These are phyloP conservation scores for Saccharum officinarum DNA, from an alignment of 176 grass and related monocot species.

Conservation along the genomic window DNA sequence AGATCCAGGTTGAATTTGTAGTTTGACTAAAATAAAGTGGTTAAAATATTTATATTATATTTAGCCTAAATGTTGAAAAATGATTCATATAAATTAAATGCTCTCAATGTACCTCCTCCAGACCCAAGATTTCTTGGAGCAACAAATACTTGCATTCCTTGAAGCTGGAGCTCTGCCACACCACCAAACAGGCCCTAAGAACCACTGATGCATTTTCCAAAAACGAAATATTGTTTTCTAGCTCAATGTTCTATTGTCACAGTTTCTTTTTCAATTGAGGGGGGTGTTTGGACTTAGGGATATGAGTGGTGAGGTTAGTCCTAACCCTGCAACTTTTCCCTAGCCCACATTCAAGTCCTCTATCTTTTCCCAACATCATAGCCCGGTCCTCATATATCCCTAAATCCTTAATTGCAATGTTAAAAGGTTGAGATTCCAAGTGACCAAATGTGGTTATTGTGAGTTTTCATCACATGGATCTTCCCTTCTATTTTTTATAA, in stretches of 20 bases:
- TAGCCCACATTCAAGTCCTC: neutral
- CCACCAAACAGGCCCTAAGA: neutral
- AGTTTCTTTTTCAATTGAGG: neutral
- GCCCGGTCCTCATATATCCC: neutral
- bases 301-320: neutral
- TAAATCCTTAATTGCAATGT: neutral
- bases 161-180: neutral
- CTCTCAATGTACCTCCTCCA: neutral
- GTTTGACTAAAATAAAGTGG: neutral
- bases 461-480: slow-evolving; percentile 20
- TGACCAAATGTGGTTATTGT: neutral
- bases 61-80: neutral
- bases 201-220: neutral
- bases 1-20: neutral
- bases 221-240: neutral
- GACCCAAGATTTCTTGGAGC: neutral
- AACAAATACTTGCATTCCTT: neutral
- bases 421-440: neutral
- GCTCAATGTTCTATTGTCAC: neutral
- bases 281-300: neutral
- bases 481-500: neutral
- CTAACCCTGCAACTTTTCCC: neutral
- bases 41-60: neutral
- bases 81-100: neutral
- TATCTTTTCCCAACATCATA: neutral